phyloP scores from a whole-genome alignment of 1,284 basidiomycete species.

The Leccinum glutinopallens region DNA sequence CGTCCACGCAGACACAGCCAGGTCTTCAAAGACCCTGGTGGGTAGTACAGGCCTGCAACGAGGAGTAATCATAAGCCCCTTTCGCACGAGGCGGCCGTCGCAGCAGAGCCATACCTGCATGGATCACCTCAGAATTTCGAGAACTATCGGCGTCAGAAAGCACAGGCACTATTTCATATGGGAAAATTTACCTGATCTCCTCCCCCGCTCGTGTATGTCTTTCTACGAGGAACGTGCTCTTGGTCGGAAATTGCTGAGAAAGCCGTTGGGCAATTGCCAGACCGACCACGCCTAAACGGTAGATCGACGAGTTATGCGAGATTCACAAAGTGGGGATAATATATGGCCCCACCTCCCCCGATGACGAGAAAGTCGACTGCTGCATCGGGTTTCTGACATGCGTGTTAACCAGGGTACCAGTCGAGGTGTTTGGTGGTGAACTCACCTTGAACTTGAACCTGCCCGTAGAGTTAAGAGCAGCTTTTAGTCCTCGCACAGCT shows the following conservation, averaged over 20 bases:
- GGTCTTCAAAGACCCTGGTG: constrained; percentile 84
- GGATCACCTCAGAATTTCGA: constrained; percentile 95
- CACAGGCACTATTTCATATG: not conserved
- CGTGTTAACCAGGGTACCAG: constrained; percentile 3
- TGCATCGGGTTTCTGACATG: constrained; percentile 62
- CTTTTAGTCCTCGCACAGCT: constrained; percentile 52
- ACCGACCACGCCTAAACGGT: constrained; percentile 73
- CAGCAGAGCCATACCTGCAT: constrained; percentile 62
- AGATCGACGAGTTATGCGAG: constrained; percentile 1
- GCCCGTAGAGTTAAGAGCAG: constrained; percentile 63
- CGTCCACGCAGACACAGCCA: constrained; percentile 86
- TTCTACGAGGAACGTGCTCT: constrained; percentile 87
- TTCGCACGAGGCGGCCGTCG: not conserved
- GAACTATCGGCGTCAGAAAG: constrained; percentile 54
- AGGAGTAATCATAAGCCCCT: not conserved
- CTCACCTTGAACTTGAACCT: constrained; percentile 63
- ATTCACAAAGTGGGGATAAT: not conserved
- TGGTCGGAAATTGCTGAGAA: constrained; percentile 64
- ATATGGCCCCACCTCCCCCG: constrained; percentile 72
- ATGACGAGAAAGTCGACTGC: constrained; percentile 89
- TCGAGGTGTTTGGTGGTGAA: constrained; percentile 1
- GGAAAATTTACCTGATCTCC: constrained; percentile 70
- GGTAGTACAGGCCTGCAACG: constrained; percentile 80
- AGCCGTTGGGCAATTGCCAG: constrained; percentile 85
- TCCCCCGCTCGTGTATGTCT: constrained; percentile 74